phyloP scores from a whole-genome alignment of 768 basidiomycete genomes.

The Agaricus subrufescens region DNA sequence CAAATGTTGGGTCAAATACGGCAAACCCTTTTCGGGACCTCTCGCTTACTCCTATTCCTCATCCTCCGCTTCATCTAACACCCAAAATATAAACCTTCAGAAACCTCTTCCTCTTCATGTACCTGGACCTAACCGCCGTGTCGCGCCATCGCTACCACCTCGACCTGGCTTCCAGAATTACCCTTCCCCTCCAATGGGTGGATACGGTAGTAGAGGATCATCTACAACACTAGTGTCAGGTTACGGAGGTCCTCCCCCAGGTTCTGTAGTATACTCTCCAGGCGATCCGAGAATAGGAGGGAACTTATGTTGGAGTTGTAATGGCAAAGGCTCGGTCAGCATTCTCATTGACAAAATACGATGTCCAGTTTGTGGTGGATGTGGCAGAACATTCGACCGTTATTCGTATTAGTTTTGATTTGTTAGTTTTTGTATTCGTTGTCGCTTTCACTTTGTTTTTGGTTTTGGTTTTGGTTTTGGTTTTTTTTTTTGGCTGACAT shows the following conservation, averaged over 20 bases:
- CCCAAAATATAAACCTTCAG: conserved; percentile 6
- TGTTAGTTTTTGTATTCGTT: too few species aligned
- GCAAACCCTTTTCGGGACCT: conserved; percentile 55
- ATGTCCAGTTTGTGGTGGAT: conserved; percentile 59
- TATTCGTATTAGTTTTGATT: neutral
- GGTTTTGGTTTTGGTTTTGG: too few species aligned
- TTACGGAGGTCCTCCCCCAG: conserved; percentile 25
- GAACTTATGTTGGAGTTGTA: conserved; percentile 57
- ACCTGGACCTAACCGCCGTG: neutral
- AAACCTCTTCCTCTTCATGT: conserved; percentile 1
- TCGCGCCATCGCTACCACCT: conserved; percentile 13
- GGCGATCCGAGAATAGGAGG: conserved; percentile 76
- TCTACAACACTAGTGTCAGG: neutral
- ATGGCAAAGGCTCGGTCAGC: conserved; percentile 48
- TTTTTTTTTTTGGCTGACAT: too few species aligned
- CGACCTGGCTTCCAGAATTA: conserved; percentile 1
- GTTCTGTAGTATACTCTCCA: conserved; percentile 45
- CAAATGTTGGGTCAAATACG: conserved; percentile 72
- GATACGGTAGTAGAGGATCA: conserved; percentile 9
- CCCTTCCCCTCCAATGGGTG: conserved; percentile 3
- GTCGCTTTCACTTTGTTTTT: too few species aligned
- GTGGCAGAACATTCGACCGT: conserved; percentile 49
- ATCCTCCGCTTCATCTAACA: conserved; percentile 13
- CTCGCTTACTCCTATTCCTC: conserved; percentile 43
- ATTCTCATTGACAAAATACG: conserved; percentile 48